These are phyloP conservation scores for Tephrocybe rancida DNA, from an alignment of 768 basidiomycete genomes.

Conservation along the genomic window DNA sequence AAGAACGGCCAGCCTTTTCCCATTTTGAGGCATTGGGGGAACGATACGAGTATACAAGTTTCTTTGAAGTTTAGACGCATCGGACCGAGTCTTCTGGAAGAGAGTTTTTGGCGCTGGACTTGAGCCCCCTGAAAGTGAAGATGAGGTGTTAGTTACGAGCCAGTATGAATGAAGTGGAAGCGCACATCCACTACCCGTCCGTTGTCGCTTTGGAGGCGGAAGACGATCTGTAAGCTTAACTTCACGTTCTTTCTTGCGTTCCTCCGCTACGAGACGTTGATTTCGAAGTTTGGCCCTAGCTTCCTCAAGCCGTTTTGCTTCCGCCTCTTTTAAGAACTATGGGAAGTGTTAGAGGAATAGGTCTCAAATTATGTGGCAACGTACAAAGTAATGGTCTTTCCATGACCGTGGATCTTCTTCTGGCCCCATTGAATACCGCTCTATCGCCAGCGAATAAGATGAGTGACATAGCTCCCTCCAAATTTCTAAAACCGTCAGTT, in stretches of 20 bases:
- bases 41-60: constrained; percentile 57
- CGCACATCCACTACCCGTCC: constrained; percentile 60
- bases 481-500: constrained; percentile 45
- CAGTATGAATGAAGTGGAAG: constrained; percentile 13
- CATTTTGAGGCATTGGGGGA: constrained; percentile 50
- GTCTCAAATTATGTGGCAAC: constrained; percentile 22
- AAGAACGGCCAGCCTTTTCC: constrained; percentile 46
- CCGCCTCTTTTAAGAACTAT: constrained; percentile 58
- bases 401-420: constrained; percentile 59
- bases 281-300: constrained; percentile 61
- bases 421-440: constrained; percentile 43
- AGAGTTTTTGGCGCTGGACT: constrained; percentile 60
- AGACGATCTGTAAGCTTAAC: constrained; percentile 74
- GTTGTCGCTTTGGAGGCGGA: constrained; percentile 66
- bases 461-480: constrained; percentile 69
- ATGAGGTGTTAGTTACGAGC: constrained; percentile 8
- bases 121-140: constrained; percentile 33
- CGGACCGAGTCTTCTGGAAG: constrained; percentile 75
- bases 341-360: constrained; percentile 10
- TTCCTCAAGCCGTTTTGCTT: constrained; percentile 67
- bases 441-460: constrained; percentile 55
- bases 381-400: constrained; percentile 70
- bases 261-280: constrained; percentile 69
- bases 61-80: constrained; percentile 69
- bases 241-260: constrained; percentile 76